A percentile compares a stretch with the other conserved stretches of the same genome.
Conservation (phyloP, 2,329 filamentous ascomycete genomes). For the Stagonosporopsis chrysanthemi region DNA sequence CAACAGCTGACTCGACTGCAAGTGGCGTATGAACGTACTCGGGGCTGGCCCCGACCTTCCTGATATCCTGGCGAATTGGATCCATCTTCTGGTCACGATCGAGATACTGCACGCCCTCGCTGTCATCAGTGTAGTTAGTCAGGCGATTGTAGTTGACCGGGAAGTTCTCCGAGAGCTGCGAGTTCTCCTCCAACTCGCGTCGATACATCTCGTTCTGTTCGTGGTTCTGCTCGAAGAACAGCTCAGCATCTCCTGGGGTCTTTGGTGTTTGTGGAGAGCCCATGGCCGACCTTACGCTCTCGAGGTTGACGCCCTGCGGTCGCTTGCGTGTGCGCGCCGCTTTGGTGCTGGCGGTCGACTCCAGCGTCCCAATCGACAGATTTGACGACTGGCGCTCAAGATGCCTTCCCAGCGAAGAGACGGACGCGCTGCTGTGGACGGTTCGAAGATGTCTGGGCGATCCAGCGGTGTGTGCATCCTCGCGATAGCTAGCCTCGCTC, state of each 20-base stretch:
- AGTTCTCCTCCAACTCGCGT: conserved; percentile 55
- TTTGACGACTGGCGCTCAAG: conserved; percentile 60
- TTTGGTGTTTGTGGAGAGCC: conserved; percentile 38
- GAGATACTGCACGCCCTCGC: conserved; percentile 61
- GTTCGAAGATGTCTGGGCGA: conserved; percentile 60
- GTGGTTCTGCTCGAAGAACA: conserved; percentile 62
- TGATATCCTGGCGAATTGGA: conserved; percentile 71
- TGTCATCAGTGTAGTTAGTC: conserved; percentile 63
- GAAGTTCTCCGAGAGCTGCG: conserved; percentile 43
- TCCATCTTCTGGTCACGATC: conserved; percentile 60
- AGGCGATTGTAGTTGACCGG: conserved; percentile 61
- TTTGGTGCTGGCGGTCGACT: conserved; percentile 65
- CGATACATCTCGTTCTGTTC: conserved; percentile 67
- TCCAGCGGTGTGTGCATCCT: conserved; percentile 31
- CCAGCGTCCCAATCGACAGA: conserved; percentile 66
- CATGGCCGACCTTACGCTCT: conserved; percentile 60
- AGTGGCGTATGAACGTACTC: conserved; percentile 75
- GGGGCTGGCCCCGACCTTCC: conserved; percentile 74
- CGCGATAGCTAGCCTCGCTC: conserved; percentile 81
- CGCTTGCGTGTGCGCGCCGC: conserved; percentile 62
- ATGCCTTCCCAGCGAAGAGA: conserved; percentile 70
- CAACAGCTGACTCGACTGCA: conserved; percentile 87
- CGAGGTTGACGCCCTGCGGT: conserved; percentile 61
- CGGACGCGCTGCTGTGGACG: conserved; percentile 52
- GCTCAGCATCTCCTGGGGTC: conserved; percentile 53